Conservation (phyloP, 768 basidiomycete species). For the Leccinum arenicola region DNA sequence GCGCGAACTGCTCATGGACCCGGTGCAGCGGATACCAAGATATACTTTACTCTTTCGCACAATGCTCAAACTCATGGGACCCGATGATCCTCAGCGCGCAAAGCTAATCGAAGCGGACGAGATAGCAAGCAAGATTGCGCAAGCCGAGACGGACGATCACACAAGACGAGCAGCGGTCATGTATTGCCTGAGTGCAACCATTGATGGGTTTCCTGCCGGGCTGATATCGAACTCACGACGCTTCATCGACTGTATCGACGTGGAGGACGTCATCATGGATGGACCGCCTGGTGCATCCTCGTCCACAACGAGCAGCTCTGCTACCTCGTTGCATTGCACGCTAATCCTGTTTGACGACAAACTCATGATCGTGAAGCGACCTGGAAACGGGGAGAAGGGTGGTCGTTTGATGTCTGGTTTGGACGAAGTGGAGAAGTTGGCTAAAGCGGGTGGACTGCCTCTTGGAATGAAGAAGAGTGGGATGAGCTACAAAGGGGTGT, state of each 20-base stretch:
- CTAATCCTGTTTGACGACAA: constrained; percentile 95
- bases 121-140: constrained; percentile 86
- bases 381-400: constrained; percentile 68
- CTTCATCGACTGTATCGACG: constrained; percentile 91
- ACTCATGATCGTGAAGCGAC: constrained; percentile 87
- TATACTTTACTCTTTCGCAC: constrained; percentile 91
- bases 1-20: constrained; percentile 92
- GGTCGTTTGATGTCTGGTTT: constrained; percentile 72
- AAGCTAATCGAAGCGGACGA: constrained; percentile 84
- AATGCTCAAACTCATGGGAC: constrained; percentile 88
- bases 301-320: constrained; percentile 37
- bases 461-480: constrained; percentile 72
- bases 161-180: constrained; percentile 87
- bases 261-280: constrained; percentile 73
- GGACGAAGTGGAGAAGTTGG: constrained; percentile 73
- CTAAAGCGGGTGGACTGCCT: constrained; percentile 60
- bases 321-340: constrained; percentile 71
- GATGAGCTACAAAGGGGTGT: constrained; percentile 79
- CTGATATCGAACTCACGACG: constrained; percentile 86
- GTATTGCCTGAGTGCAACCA: constrained; percentile 77
- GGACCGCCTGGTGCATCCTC: constrained; percentile 40
- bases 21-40: constrained; percentile 92
- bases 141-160: constrained; percentile 88
- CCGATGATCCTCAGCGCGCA: constrained; percentile 70
- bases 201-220: constrained; percentile 88